phyloP scores from a whole-genome alignment of 2,329 filamentous ascomycete species.

The Incumbomyces delicatus region DNA sequence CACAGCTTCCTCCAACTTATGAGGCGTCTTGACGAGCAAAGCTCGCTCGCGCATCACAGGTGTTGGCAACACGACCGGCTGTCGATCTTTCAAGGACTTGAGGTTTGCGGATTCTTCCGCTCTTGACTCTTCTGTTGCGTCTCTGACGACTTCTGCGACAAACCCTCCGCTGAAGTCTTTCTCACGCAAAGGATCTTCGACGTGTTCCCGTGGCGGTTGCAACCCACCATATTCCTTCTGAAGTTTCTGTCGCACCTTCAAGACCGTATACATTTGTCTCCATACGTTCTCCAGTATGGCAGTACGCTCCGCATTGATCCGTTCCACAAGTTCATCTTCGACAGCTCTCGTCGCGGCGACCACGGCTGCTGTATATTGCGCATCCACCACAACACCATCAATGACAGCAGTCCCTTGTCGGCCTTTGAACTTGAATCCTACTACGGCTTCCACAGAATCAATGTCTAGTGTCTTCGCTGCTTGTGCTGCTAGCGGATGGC shows the following conservation, averaged over 20 bases:
- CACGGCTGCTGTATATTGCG: constrained; percentile 62
- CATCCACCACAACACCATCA: constrained; percentile 65
- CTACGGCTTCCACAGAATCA: constrained; percentile 82
- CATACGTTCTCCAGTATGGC: constrained; percentile 45
- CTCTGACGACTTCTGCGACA: constrained; percentile 26
- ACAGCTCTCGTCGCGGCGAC: constrained; percentile 59
- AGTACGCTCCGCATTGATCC: constrained; percentile 48
- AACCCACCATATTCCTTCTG: constrained; percentile 41
- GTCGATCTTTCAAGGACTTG: background rate
- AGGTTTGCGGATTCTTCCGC: background rate
- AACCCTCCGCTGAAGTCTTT: constrained; percentile 29
- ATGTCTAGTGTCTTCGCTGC: constrained; percentile 58
- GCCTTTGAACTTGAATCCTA: constrained; percentile 79
- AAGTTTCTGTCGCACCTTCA: constrained; percentile 64
- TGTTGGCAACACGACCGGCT: constrained; percentile 9
- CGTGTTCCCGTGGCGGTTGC: constrained; percentile 19
- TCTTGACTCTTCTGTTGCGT: constrained; percentile 7
- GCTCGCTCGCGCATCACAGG: constrained; percentile 13
- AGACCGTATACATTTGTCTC: constrained; percentile 50
- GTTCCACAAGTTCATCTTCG: constrained; percentile 53
- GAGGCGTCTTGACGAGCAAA: constrained; percentile 13
- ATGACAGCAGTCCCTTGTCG: constrained; percentile 77
- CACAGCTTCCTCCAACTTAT: constrained; percentile 9
- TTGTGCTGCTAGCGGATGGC: constrained; percentile 45
- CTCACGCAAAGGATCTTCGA: constrained; percentile 27